Conservation (phyloP, 2,329 filamentous ascomycete genomes). For the Trichophyton schoenleinii region DNA sequence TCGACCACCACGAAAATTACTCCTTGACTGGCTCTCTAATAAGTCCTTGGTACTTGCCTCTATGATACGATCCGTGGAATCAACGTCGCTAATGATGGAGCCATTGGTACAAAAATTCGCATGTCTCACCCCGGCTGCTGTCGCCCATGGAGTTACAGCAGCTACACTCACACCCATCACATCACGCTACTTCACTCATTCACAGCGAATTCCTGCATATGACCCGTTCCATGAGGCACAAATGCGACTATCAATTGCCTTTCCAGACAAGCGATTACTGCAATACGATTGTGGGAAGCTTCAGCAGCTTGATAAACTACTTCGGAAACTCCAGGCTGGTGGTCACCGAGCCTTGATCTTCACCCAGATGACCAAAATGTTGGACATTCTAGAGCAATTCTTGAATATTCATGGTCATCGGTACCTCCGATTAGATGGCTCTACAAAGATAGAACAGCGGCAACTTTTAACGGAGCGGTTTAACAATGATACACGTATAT, state of each 20-base stretch:
- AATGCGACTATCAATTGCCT: constrained; percentile 86
- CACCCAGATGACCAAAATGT: constrained; percentile 97
- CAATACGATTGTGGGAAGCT: constrained; percentile 98
- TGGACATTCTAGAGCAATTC: constrained; percentile 95
- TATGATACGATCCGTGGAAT: constrained; percentile 61
- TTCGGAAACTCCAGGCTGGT: constrained; percentile 75
- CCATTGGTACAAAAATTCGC: constrained; percentile 74
- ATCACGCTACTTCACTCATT: constrained; percentile 33
- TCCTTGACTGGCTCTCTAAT: constrained; percentile 64
- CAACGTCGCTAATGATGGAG: constrained; percentile 60
- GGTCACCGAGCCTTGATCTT: constrained; percentile 95
- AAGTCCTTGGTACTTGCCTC: constrained; percentile 42
- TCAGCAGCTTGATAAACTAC: constrained; percentile 72
- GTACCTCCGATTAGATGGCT: constrained; percentile 90
- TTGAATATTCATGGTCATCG: constrained; percentile 96
- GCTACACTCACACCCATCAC: constrained; percentile 54
- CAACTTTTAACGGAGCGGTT: constrained; percentile 94
- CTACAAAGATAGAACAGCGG: constrained; percentile 88
- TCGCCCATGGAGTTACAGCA: constrained; percentile 62
- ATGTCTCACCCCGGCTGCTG: constrained; percentile 79
- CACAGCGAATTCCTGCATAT: constrained; percentile 42
- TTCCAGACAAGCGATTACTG: constrained; percentile 88
- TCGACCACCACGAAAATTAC: constrained; percentile 48
- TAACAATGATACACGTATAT: constrained; percentile 83
- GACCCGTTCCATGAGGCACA: constrained; percentile 92